These are phyloP conservation scores for Friedmanniomyces simplex DNA, from an alignment of 495 filamentous ascomycete genomes.

Conservation along the genomic window DNA sequence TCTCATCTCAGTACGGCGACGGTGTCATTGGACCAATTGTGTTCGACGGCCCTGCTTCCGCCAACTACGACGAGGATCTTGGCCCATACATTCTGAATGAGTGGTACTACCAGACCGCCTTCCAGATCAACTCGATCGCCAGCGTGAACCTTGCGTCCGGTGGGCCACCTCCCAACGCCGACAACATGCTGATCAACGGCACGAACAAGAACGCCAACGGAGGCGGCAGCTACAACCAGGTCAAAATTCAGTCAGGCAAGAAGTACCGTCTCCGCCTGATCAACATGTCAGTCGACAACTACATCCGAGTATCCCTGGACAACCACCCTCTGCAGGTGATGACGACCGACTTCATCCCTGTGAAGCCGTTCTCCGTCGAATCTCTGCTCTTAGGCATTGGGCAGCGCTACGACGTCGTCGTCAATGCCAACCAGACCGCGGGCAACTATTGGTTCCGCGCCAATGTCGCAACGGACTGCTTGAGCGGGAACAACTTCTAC, in stretches of 20 bases:
- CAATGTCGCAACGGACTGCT: constrained; percentile 19
- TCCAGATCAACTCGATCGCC: constrained; percentile 8
- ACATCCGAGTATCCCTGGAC: constrained; percentile 23
- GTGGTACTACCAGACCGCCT: constrained; percentile 31
- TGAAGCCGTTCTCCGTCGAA: constrained; percentile 25
- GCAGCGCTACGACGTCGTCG: constrained; percentile 35
- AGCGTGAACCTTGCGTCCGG: constrained; percentile 8
- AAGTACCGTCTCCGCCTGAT: constrained; percentile 31
- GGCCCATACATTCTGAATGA: constrained; percentile 28
- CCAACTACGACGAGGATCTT: constrained; percentile 34
- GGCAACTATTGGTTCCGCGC: constrained; percentile 33
- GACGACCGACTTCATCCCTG: constrained; percentile 31
- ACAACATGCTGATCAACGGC: constrained; percentile 31
- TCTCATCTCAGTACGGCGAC: constrained; percentile 32
- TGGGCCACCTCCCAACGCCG: constrained; percentile 19
- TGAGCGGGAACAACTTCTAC: constrained; percentile 12
- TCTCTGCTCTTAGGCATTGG: constrained; percentile 28
- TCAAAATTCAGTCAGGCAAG: constrained; percentile 26
- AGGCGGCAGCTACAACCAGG: constrained; percentile 23
- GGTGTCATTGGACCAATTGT: constrained; percentile 30
- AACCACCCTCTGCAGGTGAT: constrained; percentile 29
- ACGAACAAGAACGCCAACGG: constrained; percentile 25
- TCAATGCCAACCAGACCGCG: constrained; percentile 26
- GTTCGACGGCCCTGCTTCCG: constrained; percentile 29
- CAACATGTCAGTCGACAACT: constrained; percentile 27